These are phyloP conservation scores for Wickerhamomyces kurtzmanii DNA, from an alignment of 805 yeast species.

Conservation along the genomic window DNA sequence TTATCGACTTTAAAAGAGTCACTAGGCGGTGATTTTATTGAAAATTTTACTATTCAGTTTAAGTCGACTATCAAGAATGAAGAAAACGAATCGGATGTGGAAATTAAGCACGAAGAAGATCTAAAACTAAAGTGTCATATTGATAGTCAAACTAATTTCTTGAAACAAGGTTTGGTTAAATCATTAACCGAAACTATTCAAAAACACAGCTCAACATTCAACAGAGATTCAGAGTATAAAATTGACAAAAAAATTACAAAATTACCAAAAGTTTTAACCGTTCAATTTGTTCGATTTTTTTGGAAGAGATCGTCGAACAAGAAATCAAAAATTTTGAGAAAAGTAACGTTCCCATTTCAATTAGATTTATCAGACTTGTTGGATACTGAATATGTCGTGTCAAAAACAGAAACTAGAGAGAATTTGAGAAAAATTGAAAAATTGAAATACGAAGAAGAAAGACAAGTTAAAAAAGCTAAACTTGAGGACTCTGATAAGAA, in stretches of 20 bases:
- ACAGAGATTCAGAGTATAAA: slow-evolving; percentile 61
- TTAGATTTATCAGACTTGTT: slow-evolving; percentile 81
- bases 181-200: slow-evolving; percentile 71
- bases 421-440: slow-evolving; percentile 68
- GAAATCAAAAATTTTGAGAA: slow-evolving; percentile 89
- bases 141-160: slow-evolving; percentile 72
- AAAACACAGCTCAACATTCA: slow-evolving; percentile 64
- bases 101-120: slow-evolving; percentile 44
- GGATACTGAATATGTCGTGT: slow-evolving; percentile 62
- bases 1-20: slow-evolving; percentile 39
- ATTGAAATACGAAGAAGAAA: slow-evolving; percentile 57
- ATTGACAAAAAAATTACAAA: slow-evolving; percentile 51
- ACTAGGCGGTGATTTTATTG: slow-evolving; percentile 38
- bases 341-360: slow-evolving; percentile 91
- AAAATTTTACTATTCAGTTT: slow-evolving; percentile 57
- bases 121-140: slow-evolving; percentile 85
- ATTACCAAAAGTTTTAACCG: slow-evolving; percentile 80
- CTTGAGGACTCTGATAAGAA: slow-evolving; percentile 13
- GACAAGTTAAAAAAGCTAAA: slow-evolving; percentile 59
- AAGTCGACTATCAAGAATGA: slow-evolving; percentile 55
- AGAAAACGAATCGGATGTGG: slow-evolving; percentile 39
- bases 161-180: slow-evolving; percentile 73
- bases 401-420: slow-evolving; percentile 67
- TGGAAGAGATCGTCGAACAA: slow-evolving; percentile 91
- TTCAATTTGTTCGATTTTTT: slow-evolving; percentile 89